Conservation (phyloP, 805 yeast genomes). For the Saturnispora mendoncae region DNA sequence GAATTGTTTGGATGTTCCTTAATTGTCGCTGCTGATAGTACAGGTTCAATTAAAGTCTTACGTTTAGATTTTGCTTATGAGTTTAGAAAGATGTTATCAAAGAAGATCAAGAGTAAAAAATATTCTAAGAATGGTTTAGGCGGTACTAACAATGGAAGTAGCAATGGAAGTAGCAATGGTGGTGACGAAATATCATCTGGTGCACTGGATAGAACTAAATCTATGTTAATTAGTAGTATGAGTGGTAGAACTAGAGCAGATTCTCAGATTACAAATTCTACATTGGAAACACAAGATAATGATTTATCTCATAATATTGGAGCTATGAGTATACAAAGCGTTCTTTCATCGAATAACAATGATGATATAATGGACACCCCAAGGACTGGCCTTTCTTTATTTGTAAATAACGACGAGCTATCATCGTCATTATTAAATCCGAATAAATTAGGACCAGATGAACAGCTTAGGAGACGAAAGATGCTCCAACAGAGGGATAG, state of each 20-base stretch:
- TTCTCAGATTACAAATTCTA: conserved; percentile 1
- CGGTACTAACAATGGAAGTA: conserved; percentile 2
- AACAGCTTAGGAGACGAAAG: neutral
- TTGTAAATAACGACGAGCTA: too few species aligned
- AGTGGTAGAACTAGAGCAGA: conserved; percentile 5
- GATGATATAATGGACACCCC: too few species aligned
- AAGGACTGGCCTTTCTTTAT: too few species aligned
- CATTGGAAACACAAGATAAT: conserved; percentile 3
- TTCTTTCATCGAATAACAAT: neutral
- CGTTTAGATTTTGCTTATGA: conserved; percentile 66
- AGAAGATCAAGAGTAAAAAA: conserved; percentile 1
- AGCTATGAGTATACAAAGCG: neutral
- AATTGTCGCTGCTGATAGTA: conserved; percentile 67
- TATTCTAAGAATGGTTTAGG: too few species aligned
- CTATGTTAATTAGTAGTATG: neutral
- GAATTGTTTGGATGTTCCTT: conserved; percentile 35
- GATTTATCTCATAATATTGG: neutral
- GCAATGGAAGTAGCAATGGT: conserved; percentile 3
- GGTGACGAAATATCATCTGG: neutral
- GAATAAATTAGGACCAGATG: conserved; percentile 1
- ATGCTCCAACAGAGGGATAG: neutral
- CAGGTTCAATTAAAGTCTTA: conserved; percentile 66
- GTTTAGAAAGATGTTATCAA: conserved; percentile 27
- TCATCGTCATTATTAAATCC: too few species aligned
- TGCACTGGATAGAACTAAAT: conserved; percentile 2